phyloP scores from a whole-genome alignment of 2,329 filamentous ascomycete species.

The Exophiala viscosa region DNA sequence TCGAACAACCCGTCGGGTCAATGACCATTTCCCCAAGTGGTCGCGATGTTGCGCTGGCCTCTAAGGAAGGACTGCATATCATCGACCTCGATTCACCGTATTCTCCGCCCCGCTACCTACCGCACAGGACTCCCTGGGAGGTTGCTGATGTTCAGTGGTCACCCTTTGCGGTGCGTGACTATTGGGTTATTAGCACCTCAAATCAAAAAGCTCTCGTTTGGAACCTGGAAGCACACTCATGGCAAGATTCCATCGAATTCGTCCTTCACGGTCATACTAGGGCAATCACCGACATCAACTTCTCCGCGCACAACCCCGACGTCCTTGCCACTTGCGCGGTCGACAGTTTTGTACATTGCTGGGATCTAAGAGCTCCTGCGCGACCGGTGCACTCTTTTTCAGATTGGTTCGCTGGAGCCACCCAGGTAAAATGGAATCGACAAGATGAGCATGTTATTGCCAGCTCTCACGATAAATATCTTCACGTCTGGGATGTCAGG shows the following conservation, averaged over 20 bases:
- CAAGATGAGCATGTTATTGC: slow-evolving; percentile 83
- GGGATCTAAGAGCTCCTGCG: slow-evolving; percentile 74
- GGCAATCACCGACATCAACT: slow-evolving; percentile 94
- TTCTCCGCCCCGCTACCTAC: slow-evolving; percentile 77
- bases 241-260: slow-evolving; percentile 80
- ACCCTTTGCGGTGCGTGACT: slow-evolving; percentile 81
- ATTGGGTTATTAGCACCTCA: slow-evolving; percentile 90
- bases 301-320: slow-evolving; percentile 88
- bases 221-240: slow-evolving; percentile 71
- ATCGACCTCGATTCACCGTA: slow-evolving; percentile 89
- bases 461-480: slow-evolving; percentile 81
- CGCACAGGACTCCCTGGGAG: slow-evolving; percentile 86
- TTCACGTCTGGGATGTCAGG: slow-evolving; percentile 87
- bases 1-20: slow-evolving; percentile 76
- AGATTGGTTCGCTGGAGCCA: slow-evolving; percentile 90
- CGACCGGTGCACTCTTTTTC: slow-evolving; percentile 77
- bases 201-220: slow-evolving; percentile 93
- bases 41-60: slow-evolving; percentile 84
- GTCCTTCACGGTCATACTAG: slow-evolving; percentile 80
- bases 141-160: slow-evolving; percentile 97
- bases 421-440: slow-evolving; percentile 92
- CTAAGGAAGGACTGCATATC: slow-evolving; percentile 81
- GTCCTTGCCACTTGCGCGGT: slow-evolving; percentile 85
- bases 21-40: slow-evolving; percentile 91
- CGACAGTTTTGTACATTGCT: slow-evolving; percentile 88